Base-by-base conservation (phyloP, 2,329 filamentous ascomycete genomes). In the Albophoma yamanashiensis region DNA sequence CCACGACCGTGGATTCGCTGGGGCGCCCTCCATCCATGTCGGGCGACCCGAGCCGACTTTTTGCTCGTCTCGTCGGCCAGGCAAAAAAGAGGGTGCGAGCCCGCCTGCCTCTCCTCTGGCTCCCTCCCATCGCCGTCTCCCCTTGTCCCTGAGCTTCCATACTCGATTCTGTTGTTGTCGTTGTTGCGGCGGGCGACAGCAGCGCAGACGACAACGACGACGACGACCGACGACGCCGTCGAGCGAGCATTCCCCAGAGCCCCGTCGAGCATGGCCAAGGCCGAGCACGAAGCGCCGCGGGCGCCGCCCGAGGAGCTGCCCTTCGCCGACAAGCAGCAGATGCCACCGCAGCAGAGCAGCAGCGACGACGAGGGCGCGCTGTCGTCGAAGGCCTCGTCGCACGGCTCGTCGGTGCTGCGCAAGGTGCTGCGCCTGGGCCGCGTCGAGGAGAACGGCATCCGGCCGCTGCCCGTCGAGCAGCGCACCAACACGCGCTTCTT, bases 401-500 rank as follows among this genome's bases (percentile, higher is more conserved):
- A 66, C 36, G 36, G 36, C 0, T 64, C 67, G 56, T 67, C 68
- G 15, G 55, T 68, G 58, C 68, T 72, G 58, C 68, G 67, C 64
- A 71, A 70, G 59, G 65, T 74, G 20, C 63, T 75, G 56, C 69
- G 72, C 11, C 68, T 69, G 62, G 71, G 73, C 58, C 64, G 74
- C n/a, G 74, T 79, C 17, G 78, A 80, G 67, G 68, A 75, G 57
- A 72, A 73, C 60, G 77, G 77, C 53, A 75, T 78, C 43, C 70
- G 75, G 25, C 78, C 78, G 1, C 71, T 79, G 34, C 73, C 76
- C 1, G 45, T 73, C 8, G 72, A 77, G 60, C 71, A 78, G 57
- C 72, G 78, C 45, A 77, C 69, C 0, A 71, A 73, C 39, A 75
- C 69, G 5, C 68, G 71, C 34, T 76, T 75, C 61, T 71, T 75